Percentiles rank a stretch among this genome's conserved stretches.
phyloP scores from a whole-genome alignment of 2,329 filamentous ascomycete genomes.

The Waltergamsia citrina region DNA sequence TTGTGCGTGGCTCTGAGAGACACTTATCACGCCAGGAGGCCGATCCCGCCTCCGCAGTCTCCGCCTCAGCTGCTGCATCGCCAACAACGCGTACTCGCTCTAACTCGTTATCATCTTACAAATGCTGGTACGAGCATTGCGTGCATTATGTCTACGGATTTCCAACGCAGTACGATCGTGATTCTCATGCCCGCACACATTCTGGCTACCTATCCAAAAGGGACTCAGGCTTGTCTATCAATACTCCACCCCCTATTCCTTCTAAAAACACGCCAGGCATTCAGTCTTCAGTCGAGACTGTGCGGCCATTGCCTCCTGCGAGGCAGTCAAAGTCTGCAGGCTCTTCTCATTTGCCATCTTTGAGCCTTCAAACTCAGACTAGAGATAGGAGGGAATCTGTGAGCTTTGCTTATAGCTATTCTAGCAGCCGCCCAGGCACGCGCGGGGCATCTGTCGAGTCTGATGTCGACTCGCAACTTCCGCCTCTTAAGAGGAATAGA shows the following conservation, averaged over 20 bases:
- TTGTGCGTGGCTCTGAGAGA: conserved; percentile 16
- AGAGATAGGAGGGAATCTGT: conserved; percentile 7
- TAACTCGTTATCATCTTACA: conserved; percentile 23
- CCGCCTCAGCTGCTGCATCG: background rate
- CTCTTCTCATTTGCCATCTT: conserved; percentile 6
- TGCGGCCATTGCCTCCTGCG: background rate
- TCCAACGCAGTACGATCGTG: conserved; percentile 36
- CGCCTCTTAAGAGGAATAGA: conserved; percentile 43
- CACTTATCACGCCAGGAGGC: background rate
- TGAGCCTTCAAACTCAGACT: conserved; percentile 7
- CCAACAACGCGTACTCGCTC: background rate
- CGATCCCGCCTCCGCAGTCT: too few relatives aligned
- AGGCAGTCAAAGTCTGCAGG: conserved; percentile 1
- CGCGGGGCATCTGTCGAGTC: conserved; percentile 32
- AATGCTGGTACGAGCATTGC: conserved; percentile 46
- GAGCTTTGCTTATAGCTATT: conserved; percentile 26
- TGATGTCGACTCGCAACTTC: conserved; percentile 41
- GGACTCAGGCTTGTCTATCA: conserved; percentile 33
- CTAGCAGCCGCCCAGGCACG: conserved; percentile 23
- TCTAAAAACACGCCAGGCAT: background rate
- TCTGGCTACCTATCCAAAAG: conserved; percentile 22
- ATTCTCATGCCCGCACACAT: conserved; percentile 40
- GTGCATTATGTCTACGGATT: conserved; percentile 52
- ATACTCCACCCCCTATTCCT: conserved; percentile 5
- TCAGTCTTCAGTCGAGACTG: background rate